phyloP scores from a whole-genome alignment of 2,329 filamentous ascomycete species.

The Albophoma yamanashiensis region DNA sequence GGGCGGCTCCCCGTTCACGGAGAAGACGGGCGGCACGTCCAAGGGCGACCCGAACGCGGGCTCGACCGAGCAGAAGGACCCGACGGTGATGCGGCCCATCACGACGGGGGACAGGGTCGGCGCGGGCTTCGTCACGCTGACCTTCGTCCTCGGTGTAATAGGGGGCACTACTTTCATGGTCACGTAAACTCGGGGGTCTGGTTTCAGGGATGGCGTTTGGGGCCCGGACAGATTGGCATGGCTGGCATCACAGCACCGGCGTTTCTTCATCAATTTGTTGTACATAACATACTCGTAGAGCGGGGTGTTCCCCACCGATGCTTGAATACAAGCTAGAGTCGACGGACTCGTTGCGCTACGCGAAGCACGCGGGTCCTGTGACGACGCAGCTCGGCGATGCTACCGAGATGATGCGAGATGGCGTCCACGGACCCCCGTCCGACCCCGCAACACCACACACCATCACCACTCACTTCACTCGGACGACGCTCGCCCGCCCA shows the following conservation, averaged over 20 bases:
- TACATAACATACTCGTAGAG: not conserved
- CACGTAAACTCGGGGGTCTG: conserved; percentile 13
- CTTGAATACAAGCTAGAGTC: not conserved
- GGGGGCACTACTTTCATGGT: conserved; percentile 40
- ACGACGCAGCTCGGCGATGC: not conserved
- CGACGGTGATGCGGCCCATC: conserved; percentile 22
- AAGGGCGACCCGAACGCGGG: conserved; percentile 29
- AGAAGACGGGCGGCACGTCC: conserved; percentile 48
- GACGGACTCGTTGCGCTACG: not conserved
- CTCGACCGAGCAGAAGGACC: conserved; percentile 16
- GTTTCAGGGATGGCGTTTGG: not conserved
- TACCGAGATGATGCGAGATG: not conserved
- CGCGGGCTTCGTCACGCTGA: conserved; percentile 43
- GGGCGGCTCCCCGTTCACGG: conserved; percentile 35
- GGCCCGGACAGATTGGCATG: not conserved
- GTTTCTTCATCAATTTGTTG: not conserved
- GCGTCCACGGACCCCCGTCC: not conserved
- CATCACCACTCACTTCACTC: not conserved
- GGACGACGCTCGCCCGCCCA: not conserved
- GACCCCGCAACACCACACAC: not conserved
- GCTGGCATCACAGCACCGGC: not conserved
- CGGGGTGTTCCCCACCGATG: not conserved
- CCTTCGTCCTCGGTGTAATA: conserved; percentile 36
- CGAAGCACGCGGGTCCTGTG: not conserved
- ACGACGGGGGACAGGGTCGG: conserved; percentile 41